These are phyloP conservation scores for Ophiostoma tasmaniense DNA, from an alignment of 2,329 filamentous ascomycete genomes.

Conservation along the genomic window DNA sequence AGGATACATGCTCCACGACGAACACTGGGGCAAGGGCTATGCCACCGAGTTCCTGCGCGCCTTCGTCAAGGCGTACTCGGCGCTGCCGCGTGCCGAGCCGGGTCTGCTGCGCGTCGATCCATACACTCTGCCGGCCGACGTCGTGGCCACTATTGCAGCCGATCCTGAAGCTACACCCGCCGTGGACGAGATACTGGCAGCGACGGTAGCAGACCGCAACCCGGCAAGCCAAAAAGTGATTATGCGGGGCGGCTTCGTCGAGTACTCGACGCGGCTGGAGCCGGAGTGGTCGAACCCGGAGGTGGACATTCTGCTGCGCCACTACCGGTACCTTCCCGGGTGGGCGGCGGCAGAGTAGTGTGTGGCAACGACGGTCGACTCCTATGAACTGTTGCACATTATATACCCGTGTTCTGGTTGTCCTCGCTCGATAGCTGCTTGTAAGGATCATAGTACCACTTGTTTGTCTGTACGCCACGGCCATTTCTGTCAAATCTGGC, in stretches of 20 bases:
- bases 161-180: slow-evolving; percentile 9
- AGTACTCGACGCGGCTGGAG: slow-evolving; percentile 35
- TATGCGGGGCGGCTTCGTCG: slow-evolving; percentile 45
- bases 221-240: slow-evolving; percentile 47
- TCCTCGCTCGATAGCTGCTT: too few relatives aligned
- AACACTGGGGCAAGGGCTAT: slow-evolving; percentile 48
- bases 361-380: neutral
- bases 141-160: neutral
- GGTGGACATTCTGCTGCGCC: slow-evolving; percentile 19
- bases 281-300: slow-evolving; percentile 18
- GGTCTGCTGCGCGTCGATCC: slow-evolving; percentile 30
- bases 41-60: slow-evolving; percentile 47
- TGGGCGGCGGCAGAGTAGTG: neutral
- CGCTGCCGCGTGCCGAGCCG: slow-evolving; percentile 40
- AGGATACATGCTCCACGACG: slow-evolving; percentile 48
- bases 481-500: neutral
- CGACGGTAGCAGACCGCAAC: slow-evolving; percentile 42
- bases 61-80: slow-evolving; percentile 40
- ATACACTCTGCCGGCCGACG: slow-evolving; percentile 27
- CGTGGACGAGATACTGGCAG: slow-evolving; percentile 29
- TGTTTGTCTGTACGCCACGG: neutral
- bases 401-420: neutral
- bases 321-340: slow-evolving; percentile 22
- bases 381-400: neutral
- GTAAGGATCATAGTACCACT: neutral